A percentile compares a stretch with the other conserved stretches of the same genome.
phyloP scores from a whole-genome alignment of 1,284 basidiomycete genomes.

The Microbotryum intermedium region DNA sequence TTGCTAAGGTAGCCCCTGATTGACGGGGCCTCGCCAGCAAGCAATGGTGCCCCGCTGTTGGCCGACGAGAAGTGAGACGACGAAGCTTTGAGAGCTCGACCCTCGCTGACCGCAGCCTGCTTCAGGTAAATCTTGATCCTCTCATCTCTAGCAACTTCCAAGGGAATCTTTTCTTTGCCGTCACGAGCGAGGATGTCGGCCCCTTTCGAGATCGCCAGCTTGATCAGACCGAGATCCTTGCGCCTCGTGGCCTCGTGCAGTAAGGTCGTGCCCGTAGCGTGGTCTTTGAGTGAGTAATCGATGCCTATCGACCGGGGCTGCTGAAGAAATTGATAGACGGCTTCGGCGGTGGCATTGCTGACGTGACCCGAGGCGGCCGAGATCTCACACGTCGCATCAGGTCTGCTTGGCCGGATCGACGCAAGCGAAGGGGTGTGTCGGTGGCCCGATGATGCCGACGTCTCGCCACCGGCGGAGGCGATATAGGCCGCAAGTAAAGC shows the following conservation, averaged over 20 bases:
- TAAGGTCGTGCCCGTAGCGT: slow-evolving; percentile 65
- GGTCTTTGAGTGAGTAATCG: slow-evolving; percentile 51
- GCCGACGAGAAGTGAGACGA: slow-evolving; percentile 40
- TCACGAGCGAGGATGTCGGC: slow-evolving; percentile 87
- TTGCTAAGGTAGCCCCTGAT: slow-evolving; percentile 78
- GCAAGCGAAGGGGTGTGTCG: too few relatives aligned
- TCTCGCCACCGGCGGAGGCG: slow-evolving; percentile 18
- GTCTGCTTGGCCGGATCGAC: too few relatives aligned
- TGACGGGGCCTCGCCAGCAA: slow-evolving; percentile 47
- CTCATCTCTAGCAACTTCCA: slow-evolving; percentile 62
- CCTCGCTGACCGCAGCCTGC: slow-evolving; percentile 54
- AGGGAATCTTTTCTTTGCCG: slow-evolving; percentile 62
- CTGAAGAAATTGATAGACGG: slow-evolving; percentile 29
- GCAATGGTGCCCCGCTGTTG: neutral
- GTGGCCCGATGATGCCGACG: too few relatives aligned
- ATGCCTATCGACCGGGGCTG: slow-evolving; percentile 35
- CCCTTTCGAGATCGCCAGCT: slow-evolving; percentile 71
- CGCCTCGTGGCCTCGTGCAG: slow-evolving; percentile 80
- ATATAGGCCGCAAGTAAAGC: slow-evolving; percentile 50
- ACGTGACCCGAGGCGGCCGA: slow-evolving; percentile 27
- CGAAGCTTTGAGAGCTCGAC: slow-evolving; percentile 24
- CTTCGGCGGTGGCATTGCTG: slow-evolving; percentile 26
- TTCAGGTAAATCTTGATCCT: slow-evolving; percentile 71
- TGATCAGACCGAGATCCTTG: slow-evolving; percentile 72
- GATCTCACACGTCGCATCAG: slow-evolving; percentile 41